phyloP scores from a whole-genome alignment of 2,329 filamentous ascomycete genomes.

The Trichoderma arundinaceum region DNA sequence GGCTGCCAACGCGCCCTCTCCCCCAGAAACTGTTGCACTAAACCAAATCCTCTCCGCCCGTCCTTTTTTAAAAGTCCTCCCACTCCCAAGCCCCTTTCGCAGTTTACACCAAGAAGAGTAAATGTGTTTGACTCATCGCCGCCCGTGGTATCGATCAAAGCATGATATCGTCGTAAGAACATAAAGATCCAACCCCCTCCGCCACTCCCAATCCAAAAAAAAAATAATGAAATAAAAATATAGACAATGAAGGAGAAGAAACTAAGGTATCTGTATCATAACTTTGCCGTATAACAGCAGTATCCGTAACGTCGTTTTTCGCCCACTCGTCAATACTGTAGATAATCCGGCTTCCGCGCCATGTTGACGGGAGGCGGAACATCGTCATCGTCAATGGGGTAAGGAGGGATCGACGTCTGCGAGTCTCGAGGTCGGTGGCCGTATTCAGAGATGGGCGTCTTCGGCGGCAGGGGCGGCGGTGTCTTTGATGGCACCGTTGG shows the following conservation, averaged over 20 bases:
- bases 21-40: background rate
- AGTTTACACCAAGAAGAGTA: background rate
- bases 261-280: background rate
- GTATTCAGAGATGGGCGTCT: slow-evolving; percentile 70
- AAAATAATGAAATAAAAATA: background rate
- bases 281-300: background rate
- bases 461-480: slow-evolving; percentile 77
- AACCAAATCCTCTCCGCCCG: background rate
- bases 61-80: background rate
- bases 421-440: slow-evolving; percentile 41
- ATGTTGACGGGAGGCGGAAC: slow-evolving; percentile 85
- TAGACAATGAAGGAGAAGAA: background rate
- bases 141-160: slow-evolving; percentile 27
- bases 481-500: slow-evolving; percentile 81
- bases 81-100: background rate
- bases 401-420: slow-evolving; percentile 63
- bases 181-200: slow-evolving; percentile 20
- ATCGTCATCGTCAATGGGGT: slow-evolving; percentile 78
- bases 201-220: background rate
- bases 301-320: background rate
- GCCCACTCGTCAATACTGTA: background rate
- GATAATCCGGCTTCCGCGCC: slow-evolving; percentile 81
- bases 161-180: slow-evolving; percentile 3
- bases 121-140: slow-evolving; percentile 2
- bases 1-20: background rate